Base-by-base conservation (phyloP, 306 rosid genomes). In the Elaeagnus macrophylla region DNA sequence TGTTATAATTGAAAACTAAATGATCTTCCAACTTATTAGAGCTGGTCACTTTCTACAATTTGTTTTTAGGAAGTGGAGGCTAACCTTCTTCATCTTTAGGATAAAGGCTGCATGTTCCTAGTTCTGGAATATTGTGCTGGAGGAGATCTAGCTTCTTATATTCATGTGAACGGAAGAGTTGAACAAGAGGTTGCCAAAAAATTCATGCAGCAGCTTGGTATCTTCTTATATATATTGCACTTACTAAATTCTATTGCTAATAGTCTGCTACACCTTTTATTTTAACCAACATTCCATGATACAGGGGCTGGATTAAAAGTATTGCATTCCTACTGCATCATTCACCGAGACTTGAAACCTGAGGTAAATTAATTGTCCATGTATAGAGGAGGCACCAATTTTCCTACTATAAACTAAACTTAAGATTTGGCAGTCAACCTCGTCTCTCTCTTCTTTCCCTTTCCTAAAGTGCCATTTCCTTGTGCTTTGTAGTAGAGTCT, bases 161-260 rank as follows among this genome's bases (percentile, higher is more conserved):
- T 83, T 53, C 75, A 49, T 60, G 53, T 8, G 35, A 81, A 64
- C 70, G 83, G 83, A 57, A 74, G 70, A 47, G 79, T 83, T 69
- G 65, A 60, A 36, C 79, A 79, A 61, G 73, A 66, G 37, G 77
- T 56, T 10, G 83, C 77, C 8, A 68, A 75, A 69, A 73, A 44
- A 59, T 80, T 83, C 75, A 67, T 77, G 83, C 86, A 67, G 59
- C 93, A 80, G 58, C 80, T 77, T 60, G 84, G 93, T 80, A 72
- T n/a, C 58, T 67, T 48, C 25, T 15, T 69, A 7, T 38, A 56
- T 64, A 10, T 47, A 25, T 54, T 41, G 62, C 17, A 17, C 37
- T 50, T n/a, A 17, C 57, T 25, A 25, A 9, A 0, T 19, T 43
- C 60, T 51, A 51, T 35, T 57, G 32, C 32, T 25, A 25, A 20